These are phyloP conservation scores for Laguncularia racemosa DNA, from an alignment of 345 rosid species.

Conservation along the genomic window DNA sequence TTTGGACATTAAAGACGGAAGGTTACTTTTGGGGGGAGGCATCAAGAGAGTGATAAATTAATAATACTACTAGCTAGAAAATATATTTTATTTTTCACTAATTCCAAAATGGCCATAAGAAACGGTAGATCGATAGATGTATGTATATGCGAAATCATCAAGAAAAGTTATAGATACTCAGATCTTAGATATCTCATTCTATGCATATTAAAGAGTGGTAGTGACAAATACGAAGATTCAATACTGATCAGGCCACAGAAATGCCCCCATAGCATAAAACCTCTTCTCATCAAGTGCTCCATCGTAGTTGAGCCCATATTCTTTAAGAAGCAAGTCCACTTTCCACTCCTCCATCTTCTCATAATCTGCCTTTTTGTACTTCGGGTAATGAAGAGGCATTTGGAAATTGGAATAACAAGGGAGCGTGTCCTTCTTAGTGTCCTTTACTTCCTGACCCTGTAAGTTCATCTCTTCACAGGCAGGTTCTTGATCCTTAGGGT, in stretches of 20 bases:
- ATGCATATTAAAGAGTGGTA: too few relatives aligned
- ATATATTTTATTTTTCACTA: too few relatives aligned
- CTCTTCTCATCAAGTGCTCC: constrained; percentile 45
- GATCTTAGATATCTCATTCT: too few relatives aligned
- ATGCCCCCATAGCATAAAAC: constrained; percentile 46
- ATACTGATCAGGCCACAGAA: constrained; percentile 52
- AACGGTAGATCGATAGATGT: too few relatives aligned
- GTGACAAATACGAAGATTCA: not conserved
- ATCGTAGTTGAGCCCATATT: constrained; percentile 43
- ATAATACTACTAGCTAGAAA: too few relatives aligned
- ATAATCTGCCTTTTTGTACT: constrained; percentile 45
- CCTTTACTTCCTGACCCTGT: not conserved
- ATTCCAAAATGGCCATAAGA: too few relatives aligned
- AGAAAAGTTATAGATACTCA: too few relatives aligned
- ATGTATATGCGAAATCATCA: too few relatives aligned
- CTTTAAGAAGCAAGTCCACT: constrained; percentile 40
- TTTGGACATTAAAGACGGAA: too few relatives aligned
- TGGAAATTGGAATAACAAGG: constrained; percentile 30
- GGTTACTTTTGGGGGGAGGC: too few relatives aligned
- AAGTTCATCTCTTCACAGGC: constrained; percentile 12
- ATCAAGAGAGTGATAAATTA: too few relatives aligned
- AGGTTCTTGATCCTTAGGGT: constrained; percentile 9
- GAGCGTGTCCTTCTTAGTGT: not conserved
- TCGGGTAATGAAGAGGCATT: constrained; percentile 72
- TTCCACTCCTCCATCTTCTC: constrained; percentile 77